Evolutionary conservation across 2,329 filamentous ascomycete genomes (phyloP).

Genomic region (Chrysoporthe cubensis): DNA sequence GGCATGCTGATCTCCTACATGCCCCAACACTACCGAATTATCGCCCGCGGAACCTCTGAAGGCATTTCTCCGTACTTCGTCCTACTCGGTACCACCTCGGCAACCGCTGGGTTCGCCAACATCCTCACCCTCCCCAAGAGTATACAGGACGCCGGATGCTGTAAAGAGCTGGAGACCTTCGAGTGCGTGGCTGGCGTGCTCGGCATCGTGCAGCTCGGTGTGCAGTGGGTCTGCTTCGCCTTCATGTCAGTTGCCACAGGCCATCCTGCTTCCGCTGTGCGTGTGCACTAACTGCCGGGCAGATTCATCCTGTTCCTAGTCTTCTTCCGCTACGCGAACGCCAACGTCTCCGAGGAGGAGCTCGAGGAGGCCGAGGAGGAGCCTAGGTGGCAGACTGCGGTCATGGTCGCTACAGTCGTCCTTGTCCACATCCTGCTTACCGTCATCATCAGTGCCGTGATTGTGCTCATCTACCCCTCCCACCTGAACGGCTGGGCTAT

Average conservation of each 20-base stretch:
- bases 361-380: conserved; percentile 49
- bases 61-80: conserved; percentile 96
- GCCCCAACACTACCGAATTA: conserved; percentile 92
- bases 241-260: conserved; percentile 70
- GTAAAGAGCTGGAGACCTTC: conserved; percentile 76
- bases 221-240: conserved; percentile 90
- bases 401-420: conserved; percentile 73
- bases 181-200: conserved; percentile 85
- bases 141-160: conserved; percentile 82
- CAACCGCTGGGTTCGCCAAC: conserved; percentile 87
- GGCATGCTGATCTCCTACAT: conserved; percentile 93
- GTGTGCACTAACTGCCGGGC: conserved; percentile 14
- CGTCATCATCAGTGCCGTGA: conserved; percentile 69
- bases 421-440: conserved; percentile 75
- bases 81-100: conserved; percentile 88
- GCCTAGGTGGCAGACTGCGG: conserved; percentile 77
- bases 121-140: conserved; percentile 88
- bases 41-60: conserved; percentile 81
- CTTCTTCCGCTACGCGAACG: conserved; percentile 77
- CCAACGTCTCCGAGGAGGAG: conserved; percentile 53
- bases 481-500: conserved; percentile 82
- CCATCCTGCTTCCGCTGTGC: not conserved
- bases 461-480: conserved; percentile 65
- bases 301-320: conserved; percentile 93
- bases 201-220: conserved; percentile 87